Evolutionary conservation across 208 protist genomes (phyloP).

Genomic region (Trypanosoma platydactyli): DNA sequence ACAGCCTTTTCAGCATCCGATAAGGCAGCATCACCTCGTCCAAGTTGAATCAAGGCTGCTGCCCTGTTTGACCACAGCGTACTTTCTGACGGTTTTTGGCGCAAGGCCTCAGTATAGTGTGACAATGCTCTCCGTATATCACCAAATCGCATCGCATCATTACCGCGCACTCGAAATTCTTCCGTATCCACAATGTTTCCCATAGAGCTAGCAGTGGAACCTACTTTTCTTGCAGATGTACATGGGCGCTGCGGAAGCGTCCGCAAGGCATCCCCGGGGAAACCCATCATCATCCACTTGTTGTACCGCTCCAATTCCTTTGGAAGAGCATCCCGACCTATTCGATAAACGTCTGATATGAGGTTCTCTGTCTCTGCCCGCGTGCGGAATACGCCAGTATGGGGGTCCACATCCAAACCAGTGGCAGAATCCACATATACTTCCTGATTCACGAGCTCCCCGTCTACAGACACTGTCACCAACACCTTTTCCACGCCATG

Average conservation of each 20-base stretch:
- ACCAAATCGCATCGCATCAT: conserved; percentile 11
- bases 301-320: conserved; percentile 25
- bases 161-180: conserved; percentile 4
- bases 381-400: conserved; percentile 16
- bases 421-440: conserved; percentile 16
- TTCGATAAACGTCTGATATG: conserved; percentile 18
- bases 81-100: conserved; percentile 1
- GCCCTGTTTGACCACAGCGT: conserved; percentile 16
- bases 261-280: neutral
- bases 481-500: conserved; percentile 1
- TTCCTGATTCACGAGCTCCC: conserved; percentile 15
- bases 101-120: conserved; percentile 5
- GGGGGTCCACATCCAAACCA: conserved; percentile 18
- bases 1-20: conserved; percentile 21
- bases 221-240: neutral
- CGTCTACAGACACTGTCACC: conserved; percentile 17
- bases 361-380: conserved; percentile 7
- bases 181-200: neutral
- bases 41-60: conserved; percentile 12
- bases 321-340: conserved; percentile 15
- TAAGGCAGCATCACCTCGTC: conserved; percentile 2
- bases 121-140: neutral
- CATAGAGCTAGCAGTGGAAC: neutral
- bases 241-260: neutral
- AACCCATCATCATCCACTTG: conserved; percentile 10